phyloP scores from a whole-genome alignment of 2,329 filamentous ascomycete species.

The Botrytis fragariae region DNA sequence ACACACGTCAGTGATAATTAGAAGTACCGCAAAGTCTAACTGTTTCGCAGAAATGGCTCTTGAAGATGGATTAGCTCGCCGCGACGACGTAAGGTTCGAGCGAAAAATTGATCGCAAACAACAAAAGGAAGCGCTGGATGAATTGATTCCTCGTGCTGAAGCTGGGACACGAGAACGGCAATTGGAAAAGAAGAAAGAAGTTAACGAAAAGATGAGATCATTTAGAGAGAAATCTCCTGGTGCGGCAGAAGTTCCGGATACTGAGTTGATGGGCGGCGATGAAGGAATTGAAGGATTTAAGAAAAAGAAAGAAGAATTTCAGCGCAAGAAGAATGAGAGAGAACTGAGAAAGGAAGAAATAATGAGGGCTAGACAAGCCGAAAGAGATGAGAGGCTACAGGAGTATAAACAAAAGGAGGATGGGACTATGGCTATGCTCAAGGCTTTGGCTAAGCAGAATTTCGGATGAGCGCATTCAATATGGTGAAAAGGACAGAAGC shows the following conservation, averaged over 20 bases:
- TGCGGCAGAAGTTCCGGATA: slow-evolving; percentile 64
- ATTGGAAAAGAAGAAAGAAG: slow-evolving; percentile 79
- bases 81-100: slow-evolving; percentile 55
- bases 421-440: slow-evolving; percentile 78
- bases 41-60: slow-evolving; percentile 38
- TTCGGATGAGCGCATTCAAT: slow-evolving; percentile 53
- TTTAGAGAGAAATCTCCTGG: slow-evolving; percentile 70
- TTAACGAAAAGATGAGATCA: slow-evolving; percentile 68
- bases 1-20: background rate
- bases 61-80: slow-evolving; percentile 48
- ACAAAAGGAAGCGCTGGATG: slow-evolving; percentile 74
- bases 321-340: slow-evolving; percentile 77
- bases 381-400: slow-evolving; percentile 73
- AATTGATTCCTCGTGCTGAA: slow-evolving; percentile 78
- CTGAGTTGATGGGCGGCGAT: slow-evolving; percentile 73
- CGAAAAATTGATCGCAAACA: slow-evolving; percentile 62
- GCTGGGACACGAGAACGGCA: slow-evolving; percentile 77
- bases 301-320: slow-evolving; percentile 60
- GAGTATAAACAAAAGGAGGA: slow-evolving; percentile 75
- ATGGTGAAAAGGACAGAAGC: background rate
- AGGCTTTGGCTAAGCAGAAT: slow-evolving; percentile 72
- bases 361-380: slow-evolving; percentile 68
- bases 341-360: slow-evolving; percentile 82
- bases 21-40: slow-evolving; percentile 19
- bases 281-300: slow-evolving; percentile 67